Evolutionary conservation across 257 asterid genomes (phyloP).

Genomic region (Anisodus acutangulus): DNA sequence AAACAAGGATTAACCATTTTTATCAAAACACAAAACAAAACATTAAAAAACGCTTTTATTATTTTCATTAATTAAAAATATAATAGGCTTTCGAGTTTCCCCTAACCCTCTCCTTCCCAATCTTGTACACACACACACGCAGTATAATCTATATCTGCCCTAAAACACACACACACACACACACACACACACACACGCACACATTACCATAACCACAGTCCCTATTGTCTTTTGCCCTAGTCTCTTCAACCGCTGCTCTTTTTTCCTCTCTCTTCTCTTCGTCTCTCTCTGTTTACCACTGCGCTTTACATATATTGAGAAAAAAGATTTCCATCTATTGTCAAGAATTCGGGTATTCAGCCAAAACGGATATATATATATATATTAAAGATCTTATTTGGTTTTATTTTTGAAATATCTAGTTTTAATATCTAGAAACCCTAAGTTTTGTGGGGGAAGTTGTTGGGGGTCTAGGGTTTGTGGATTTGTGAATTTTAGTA

Average conservation of each 20-base stretch:
- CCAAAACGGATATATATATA: background rate
- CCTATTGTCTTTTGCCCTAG: slow-evolving; percentile 18
- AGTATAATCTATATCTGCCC: slow-evolving; percentile 23
- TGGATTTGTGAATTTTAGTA: slow-evolving; percentile 9
- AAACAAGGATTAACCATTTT: background rate
- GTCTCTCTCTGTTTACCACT: background rate
- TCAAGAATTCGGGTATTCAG: background rate
- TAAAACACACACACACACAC: background rate
- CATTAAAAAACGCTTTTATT: background rate
- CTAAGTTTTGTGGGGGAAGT: slow-evolving; percentile 19
- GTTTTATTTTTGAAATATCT: background rate
- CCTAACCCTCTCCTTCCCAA: slow-evolving; percentile 21
- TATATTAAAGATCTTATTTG: no score
- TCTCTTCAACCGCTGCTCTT: background rate
- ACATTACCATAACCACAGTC: slow-evolving; percentile 9
- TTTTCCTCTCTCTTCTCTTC: background rate
- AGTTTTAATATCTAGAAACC: slow-evolving; percentile 30
- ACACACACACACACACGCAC: no score
- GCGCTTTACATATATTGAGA: background rate
- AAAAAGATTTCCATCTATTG: background rate
- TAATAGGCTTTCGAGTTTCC: slow-evolving; percentile 3
- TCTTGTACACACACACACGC: slow-evolving; percentile 8
- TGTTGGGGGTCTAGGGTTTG: slow-evolving; percentile 32
- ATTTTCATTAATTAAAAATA: background rate
- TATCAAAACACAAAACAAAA: background rate